A percentile compares a stretch with the other conserved stretches of the same genome.
These are phyloP conservation scores for Achlya hypogyna DNA, from an alignment of 352 stramenopile genomes.

Conservation along the genomic window DNA sequence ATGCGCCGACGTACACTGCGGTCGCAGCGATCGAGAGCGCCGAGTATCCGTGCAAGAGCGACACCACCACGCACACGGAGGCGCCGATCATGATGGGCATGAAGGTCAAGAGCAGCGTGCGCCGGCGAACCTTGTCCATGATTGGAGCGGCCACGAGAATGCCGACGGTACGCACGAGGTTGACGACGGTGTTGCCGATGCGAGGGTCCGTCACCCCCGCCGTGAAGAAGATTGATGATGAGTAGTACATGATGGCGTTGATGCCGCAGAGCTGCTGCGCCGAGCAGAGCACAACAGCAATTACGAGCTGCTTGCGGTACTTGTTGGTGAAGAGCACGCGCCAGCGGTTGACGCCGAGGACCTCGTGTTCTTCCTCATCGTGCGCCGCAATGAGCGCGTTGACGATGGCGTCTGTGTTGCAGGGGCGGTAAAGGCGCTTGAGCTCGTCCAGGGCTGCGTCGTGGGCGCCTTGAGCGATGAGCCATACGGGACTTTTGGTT, in stretches of 20 bases:
- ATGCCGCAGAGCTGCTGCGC: constrained; percentile 52
- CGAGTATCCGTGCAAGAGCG: not conserved
- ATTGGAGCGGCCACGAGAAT: constrained; percentile 31
- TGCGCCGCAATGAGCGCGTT: not conserved
- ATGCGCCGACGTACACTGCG: constrained; percentile 18
- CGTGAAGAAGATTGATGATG: constrained; percentile 31
- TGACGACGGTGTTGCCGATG: constrained; percentile 33
- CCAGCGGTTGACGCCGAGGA: not conserved
- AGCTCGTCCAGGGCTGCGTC: not conserved
- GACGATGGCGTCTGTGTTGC: not conserved
- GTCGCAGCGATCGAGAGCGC: constrained; percentile 16
- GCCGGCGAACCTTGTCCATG: constrained; percentile 35
- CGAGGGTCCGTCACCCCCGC: constrained; percentile 33
- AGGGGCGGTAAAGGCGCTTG: not conserved
- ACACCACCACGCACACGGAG: constrained; percentile 46
- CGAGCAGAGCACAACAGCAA: constrained; percentile 30
- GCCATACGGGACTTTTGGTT: constrained; percentile 6
- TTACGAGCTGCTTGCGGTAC: constrained; percentile 35
- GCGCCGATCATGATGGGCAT: constrained; percentile 44
- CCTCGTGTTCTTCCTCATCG: constrained; percentile 5
- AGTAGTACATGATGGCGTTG: constrained; percentile 49
- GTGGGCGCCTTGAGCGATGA: not conserved
- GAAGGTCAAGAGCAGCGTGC: constrained; percentile 40
- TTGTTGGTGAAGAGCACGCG: constrained; percentile 26
- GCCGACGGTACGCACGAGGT: constrained; percentile 36